Evolutionary conservation across 306 rosid species (phyloP), one percentile per base, ranked within the genome.

Genomic region (Argentina anserina): DNA sequence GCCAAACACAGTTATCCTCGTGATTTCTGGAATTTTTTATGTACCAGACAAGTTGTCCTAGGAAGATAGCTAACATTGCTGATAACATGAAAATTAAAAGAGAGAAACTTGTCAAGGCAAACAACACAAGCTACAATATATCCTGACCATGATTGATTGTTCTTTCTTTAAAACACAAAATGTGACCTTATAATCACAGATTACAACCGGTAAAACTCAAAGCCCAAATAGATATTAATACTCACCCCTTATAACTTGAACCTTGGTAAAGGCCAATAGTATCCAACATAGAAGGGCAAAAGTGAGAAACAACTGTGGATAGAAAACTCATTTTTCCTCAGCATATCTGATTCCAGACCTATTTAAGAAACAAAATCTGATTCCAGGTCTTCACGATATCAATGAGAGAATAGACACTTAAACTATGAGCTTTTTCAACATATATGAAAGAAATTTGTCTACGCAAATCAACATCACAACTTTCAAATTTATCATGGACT

Each of bases 401-500:
- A 43, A 43, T 21, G 11, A 4, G 33, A 52, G 53, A 72, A 20
- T 65, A 28, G 14, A 55, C 17, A 40, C 40, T 26, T n/a, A 15
- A 25, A 26, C 15, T 21, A 47, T 55, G 29, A n/a, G n/a, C 65
- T 23, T 12, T 43, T 42, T 42, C 40, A 61, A 31, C 37, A n/a
- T n/a, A n/a, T 26, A 40, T 9, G 5, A 7, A 69, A 76, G 28
- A 26, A 62, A 61, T 17, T 29, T 34, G 25, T 29, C 37, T 1
- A 49, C 14, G 25, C 40, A 29, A 21, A 34, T 34, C 52, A 56
- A 25, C 33, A 34, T 34, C 42, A 21, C 21, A 37, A 7, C 56
- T 5, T 45, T 10, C 53, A 76, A 76, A 58, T 36, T 25, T 23
- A 42, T 13, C 39, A 42, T 68, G 65, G 69, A 67, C 67, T 43